Evolutionary conservation across 2,329 filamentous ascomycete genomes (phyloP).

Genomic region (Pestalotiopsis sp.): DNA sequence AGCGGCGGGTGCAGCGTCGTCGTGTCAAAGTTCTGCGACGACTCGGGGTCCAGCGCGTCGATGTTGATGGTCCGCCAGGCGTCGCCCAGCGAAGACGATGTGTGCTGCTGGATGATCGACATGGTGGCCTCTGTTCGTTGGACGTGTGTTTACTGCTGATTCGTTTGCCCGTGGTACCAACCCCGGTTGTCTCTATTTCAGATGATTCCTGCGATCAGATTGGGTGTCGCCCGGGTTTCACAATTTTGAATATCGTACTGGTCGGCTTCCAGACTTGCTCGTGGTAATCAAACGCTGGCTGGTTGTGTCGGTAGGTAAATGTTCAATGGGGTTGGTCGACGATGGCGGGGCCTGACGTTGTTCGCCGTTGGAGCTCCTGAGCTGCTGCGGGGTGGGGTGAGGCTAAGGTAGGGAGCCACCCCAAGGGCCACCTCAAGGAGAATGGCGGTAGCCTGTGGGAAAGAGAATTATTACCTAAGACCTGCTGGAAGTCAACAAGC

Average conservation of each 20-base stretch:
- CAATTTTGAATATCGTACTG: neutral
- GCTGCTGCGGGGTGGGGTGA: constrained; percentile 9
- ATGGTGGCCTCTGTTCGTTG: constrained; percentile 35
- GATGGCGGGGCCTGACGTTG: constrained; percentile 2
- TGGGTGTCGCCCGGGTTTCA: neutral
- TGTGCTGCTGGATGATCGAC: constrained; percentile 70
- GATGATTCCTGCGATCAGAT: neutral
- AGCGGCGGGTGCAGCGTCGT: constrained; percentile 77
- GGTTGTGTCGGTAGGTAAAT: neutral
- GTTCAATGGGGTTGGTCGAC: neutral
- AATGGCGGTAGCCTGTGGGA: neutral
- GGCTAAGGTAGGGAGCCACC: neutral
- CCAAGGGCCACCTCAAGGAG: neutral
- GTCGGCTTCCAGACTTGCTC: neutral
- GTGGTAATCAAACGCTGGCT: neutral
- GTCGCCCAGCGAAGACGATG: constrained; percentile 58
- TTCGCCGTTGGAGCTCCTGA: constrained; percentile 1
- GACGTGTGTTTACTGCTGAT: neutral
- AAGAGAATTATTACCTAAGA: too few species aligned
- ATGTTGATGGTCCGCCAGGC: constrained; percentile 90
- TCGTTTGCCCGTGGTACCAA: neutral
- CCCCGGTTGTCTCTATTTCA: neutral
- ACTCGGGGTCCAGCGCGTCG: constrained; percentile 87
- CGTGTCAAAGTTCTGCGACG: constrained; percentile 86
- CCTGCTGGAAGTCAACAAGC: neutral